Evolutionary conservation across 2,329 filamentous ascomycete genomes (phyloP).

Genomic region (Colletotrichum neosansevieriae): DNA sequence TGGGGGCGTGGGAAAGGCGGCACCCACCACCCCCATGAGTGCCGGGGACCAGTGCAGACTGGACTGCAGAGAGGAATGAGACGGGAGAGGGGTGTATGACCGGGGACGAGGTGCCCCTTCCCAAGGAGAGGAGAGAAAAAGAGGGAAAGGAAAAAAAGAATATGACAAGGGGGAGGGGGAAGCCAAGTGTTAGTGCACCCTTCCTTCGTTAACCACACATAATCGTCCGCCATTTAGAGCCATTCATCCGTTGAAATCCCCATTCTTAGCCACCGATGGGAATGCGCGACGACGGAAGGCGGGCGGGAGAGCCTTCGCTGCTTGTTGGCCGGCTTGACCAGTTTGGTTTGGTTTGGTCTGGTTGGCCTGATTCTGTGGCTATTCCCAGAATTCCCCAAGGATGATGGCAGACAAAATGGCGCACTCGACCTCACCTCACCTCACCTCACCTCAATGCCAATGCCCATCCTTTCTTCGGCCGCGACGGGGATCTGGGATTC

Average conservation of each 20-base stretch:
- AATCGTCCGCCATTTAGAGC: too few relatives aligned
- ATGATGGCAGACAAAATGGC: slow-evolving; percentile 5
- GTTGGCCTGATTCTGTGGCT: background rate
- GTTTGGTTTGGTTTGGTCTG: slow-evolving; percentile 10
- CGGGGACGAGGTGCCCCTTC: background rate
- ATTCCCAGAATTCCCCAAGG: background rate
- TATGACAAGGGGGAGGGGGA: too few relatives aligned
- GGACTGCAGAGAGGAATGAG: too few relatives aligned
- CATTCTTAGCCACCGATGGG: slow-evolving; percentile 14
- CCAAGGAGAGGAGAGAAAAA: slow-evolving; percentile 1
- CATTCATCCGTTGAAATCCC: background rate
- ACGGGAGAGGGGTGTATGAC: too few relatives aligned
- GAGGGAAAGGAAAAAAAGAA: background rate
- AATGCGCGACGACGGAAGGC: slow-evolving; percentile 19
- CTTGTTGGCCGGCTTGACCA: background rate
- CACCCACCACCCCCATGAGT: too few relatives aligned
- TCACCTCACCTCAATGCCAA: background rate
- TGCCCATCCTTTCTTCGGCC: slow-evolving; percentile 5
- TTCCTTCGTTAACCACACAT: background rate
- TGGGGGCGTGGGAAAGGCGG: too few relatives aligned
- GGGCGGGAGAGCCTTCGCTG: background rate
- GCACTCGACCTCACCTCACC: background rate
- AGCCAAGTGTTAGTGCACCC: background rate
- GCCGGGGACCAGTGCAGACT: background rate
- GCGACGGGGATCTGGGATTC: slow-evolving; percentile 4